These are phyloP conservation scores for Dactylellina leptospora DNA, from an alignment of 2,329 filamentous ascomycete species.

Conservation along the genomic window DNA sequence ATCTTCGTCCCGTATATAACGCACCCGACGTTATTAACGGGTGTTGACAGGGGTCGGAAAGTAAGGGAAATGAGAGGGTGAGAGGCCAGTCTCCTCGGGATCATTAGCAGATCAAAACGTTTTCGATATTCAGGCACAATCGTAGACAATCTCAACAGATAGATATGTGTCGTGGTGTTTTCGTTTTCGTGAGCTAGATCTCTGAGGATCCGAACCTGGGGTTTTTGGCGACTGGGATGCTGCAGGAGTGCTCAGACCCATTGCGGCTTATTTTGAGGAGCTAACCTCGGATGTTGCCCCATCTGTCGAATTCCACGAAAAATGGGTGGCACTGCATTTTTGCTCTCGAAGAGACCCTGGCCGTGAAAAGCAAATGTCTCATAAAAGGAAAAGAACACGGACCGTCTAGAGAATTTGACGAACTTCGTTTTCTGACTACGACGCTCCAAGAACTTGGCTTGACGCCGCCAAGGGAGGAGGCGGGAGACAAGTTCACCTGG, in stretches of 20 bases:
- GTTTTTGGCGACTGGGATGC: constrained; percentile 13
- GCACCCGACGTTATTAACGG: constrained; percentile 2
- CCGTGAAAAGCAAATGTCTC: not conserved
- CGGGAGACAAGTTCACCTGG: constrained; percentile 27
- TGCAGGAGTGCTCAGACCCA: constrained; percentile 41
- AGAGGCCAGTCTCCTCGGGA: constrained; percentile 14
- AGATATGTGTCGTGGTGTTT: constrained; percentile 14
- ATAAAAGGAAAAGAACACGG: too few species aligned
- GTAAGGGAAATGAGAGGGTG: constrained; percentile 11
- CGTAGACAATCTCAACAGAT: constrained; percentile 5
- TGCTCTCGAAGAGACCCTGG: constrained; percentile 22
- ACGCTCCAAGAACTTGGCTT: constrained; percentile 2
- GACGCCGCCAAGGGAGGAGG: constrained; percentile 33
- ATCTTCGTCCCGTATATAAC: constrained; percentile 28
- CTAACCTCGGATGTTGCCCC: constrained; percentile 53
- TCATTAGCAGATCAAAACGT: constrained; percentile 15
- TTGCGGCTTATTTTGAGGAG: constrained; percentile 51
- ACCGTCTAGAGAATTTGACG: too few species aligned
- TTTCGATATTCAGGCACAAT: constrained; percentile 41
- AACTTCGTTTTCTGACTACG: not conserved
- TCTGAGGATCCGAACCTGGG: not conserved
- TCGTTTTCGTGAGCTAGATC: constrained; percentile 37
- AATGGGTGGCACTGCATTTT: constrained; percentile 21
- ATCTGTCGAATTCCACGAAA: constrained; percentile 44
- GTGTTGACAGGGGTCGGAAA: constrained; percentile 42